Percentiles rank a stretch among this genome's conserved stretches.
These are phyloP conservation scores for Moricandia moricandioides DNA, from an alignment of 345 rosid species.

Conservation along the genomic window DNA sequence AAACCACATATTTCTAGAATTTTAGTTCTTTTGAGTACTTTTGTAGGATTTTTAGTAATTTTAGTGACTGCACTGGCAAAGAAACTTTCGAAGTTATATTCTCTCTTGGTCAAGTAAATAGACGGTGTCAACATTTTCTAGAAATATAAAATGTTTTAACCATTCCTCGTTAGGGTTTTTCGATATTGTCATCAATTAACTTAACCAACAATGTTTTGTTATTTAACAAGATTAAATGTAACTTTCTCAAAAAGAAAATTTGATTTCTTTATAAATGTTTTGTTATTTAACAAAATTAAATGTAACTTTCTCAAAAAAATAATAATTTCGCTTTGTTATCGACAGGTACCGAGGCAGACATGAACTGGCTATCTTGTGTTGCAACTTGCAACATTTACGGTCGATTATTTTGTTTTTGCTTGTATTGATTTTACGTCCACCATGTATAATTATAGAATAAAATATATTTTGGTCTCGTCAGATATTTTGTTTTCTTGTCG, in stretches of 20 bases:
- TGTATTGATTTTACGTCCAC: not conserved
- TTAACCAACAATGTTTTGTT: not conserved
- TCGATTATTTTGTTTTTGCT: not conserved
- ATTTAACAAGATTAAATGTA: not conserved
- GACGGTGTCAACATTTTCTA: conserved; percentile 14
- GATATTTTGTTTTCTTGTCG: conserved; percentile 29
- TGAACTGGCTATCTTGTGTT: conserved; percentile 19
- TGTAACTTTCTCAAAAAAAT: too few relatives aligned
- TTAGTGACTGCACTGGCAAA: conserved; percentile 22
- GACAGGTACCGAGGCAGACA: conserved; percentile 38
- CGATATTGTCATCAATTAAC: not conserved
- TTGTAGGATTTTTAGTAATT: not conserved
- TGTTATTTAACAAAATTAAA: not conserved
- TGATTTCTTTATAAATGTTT: not conserved
- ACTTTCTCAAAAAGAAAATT: too few relatives aligned
- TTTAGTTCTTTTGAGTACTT: not conserved
- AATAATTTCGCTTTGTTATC: conserved; percentile 1
- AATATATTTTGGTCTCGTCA: conserved; percentile 20
- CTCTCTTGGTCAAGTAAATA: conserved; percentile 16
- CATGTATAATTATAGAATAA: conserved; percentile 5
- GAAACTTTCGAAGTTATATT: conserved; percentile 20
- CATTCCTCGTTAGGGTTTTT: not conserved
- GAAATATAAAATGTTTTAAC: not conserved
- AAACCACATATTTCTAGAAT: too few relatives aligned
- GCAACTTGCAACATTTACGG: conserved; percentile 14